Evolutionary conservation across 768 basidiomycete genomes (phyloP).

Genomic region (Amanita muscaria): DNA sequence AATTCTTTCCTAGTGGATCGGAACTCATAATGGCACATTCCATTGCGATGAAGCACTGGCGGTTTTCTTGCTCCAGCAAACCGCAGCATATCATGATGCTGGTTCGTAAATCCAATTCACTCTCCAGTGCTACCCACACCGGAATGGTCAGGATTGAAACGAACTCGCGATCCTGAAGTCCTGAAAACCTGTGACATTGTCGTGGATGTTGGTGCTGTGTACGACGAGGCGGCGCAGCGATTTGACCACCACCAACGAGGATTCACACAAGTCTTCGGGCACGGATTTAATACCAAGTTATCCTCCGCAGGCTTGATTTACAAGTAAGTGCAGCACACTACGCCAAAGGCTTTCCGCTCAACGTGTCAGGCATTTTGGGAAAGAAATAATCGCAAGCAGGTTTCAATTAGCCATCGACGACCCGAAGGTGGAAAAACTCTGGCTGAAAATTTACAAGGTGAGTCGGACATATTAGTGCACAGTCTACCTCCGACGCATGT

Average conservation of each 20-base stretch:
- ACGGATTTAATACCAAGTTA: conserved; percentile 82
- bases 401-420: conserved; percentile 44
- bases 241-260: conserved; percentile 98
- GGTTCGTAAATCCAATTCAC: conserved; percentile 31
- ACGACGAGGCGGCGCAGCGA: conserved; percentile 66
- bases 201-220: conserved; percentile 92
- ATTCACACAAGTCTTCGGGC: conserved; percentile 83
- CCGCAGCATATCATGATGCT: conserved; percentile 64
- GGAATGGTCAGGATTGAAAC: conserved; percentile 44
- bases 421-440: conserved; percentile 61
- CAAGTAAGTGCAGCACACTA: conserved; percentile 57
- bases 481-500: background rate
- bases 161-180: conserved; percentile 62
- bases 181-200: conserved; percentile 86
- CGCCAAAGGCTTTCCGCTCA: background rate
- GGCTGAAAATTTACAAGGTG: conserved; percentile 86
- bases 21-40: conserved; percentile 93
- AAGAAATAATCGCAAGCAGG: conserved; percentile 67
- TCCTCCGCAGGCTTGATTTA: conserved; percentile 91
- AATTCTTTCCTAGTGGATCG: conserved; percentile 54
- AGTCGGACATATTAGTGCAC: background rate
- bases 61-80: conserved; percentile 78
- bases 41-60: conserved; percentile 97
- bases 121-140: conserved; percentile 1
- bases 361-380: conserved; percentile 70